Conservation (phyloP, 495 filamentous ascomycete genomes). For the Lophiostoma macrostomum region DNA sequence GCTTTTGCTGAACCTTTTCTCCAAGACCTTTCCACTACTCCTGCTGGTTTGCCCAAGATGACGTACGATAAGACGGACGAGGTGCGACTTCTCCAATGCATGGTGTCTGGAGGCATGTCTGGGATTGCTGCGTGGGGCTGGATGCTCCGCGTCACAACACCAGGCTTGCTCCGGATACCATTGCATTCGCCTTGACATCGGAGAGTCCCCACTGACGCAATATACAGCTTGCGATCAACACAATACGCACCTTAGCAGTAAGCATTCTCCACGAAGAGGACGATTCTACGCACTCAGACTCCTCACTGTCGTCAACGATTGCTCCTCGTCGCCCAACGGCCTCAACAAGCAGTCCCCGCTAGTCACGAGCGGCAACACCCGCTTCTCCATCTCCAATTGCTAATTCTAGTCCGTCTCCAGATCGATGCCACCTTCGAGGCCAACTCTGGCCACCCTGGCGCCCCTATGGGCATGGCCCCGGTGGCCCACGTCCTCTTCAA, state of each 20-base stretch:
- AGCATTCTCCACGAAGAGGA: constrained; percentile 40
- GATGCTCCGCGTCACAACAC: no score
- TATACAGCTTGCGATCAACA: constrained; percentile 95
- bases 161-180: no score
- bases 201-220: no score
- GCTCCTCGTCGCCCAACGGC: no score
- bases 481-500: constrained; percentile 97
- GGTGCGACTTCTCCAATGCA: no score
- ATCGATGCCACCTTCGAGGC: constrained; percentile 95
- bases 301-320: no score
- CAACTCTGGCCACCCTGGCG: constrained; percentile 98
- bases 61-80: constrained; percentile 79
- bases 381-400: constrained; percentile 34
- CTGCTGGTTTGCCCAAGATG: constrained; percentile 62
- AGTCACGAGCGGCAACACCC: background rate
- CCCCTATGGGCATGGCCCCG: constrained; percentile 99
- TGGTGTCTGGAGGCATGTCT: no score
- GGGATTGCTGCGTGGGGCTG: no score
- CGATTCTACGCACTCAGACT: no score
- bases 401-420: constrained; percentile 49
- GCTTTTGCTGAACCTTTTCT: constrained; percentile 2
- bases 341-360: constrained; percentile 4
- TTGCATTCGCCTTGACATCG: no score
- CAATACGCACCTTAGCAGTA: constrained; percentile 94
- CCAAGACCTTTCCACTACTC: constrained; percentile 2